phyloP scores from a whole-genome alignment of 441 rosid genomes.

The Gossypium lobatum region DNA sequence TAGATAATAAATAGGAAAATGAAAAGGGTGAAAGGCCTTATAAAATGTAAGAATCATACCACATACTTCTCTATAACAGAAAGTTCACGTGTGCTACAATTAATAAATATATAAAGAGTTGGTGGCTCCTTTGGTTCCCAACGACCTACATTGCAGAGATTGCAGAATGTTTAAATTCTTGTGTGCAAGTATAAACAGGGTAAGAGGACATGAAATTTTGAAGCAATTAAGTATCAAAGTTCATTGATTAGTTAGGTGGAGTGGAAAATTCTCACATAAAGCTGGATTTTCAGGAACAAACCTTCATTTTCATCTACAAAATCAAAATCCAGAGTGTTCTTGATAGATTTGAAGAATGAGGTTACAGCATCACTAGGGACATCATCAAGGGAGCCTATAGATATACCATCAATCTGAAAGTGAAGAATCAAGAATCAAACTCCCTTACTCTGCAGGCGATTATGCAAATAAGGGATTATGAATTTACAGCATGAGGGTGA shows the following conservation, averaged over 20 bases:
- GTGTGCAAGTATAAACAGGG: not conserved
- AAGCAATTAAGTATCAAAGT: not conserved
- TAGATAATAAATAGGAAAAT: not conserved
- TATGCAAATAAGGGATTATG: not conserved
- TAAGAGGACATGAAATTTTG: not conserved
- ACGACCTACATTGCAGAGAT: constrained; percentile 47
- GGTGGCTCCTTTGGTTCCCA: constrained; percentile 81
- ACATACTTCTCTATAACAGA: constrained; percentile 79
- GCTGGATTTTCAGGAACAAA: constrained; percentile 24
- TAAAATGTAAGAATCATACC: constrained; percentile 40
- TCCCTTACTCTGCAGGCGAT: not conserved
- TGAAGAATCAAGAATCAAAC: constrained; percentile 19
- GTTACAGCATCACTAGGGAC: constrained; percentile 56
- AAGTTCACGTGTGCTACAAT: constrained; percentile 86
- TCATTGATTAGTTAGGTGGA: not conserved
- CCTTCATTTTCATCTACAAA: constrained; percentile 91
- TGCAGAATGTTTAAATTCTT: constrained; percentile 11
- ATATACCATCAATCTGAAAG: constrained; percentile 72
- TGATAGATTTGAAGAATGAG: constrained; percentile 76
- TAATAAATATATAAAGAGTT: constrained; percentile 65
- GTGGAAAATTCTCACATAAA: not conserved
- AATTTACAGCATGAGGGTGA: not conserved
- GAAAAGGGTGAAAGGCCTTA: not conserved
- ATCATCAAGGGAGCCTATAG: constrained; percentile 75
- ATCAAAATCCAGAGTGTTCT: constrained; percentile 89